Conservation (phyloP, 495 filamentous ascomycete genomes). For the Neurospora sp. region DNA sequence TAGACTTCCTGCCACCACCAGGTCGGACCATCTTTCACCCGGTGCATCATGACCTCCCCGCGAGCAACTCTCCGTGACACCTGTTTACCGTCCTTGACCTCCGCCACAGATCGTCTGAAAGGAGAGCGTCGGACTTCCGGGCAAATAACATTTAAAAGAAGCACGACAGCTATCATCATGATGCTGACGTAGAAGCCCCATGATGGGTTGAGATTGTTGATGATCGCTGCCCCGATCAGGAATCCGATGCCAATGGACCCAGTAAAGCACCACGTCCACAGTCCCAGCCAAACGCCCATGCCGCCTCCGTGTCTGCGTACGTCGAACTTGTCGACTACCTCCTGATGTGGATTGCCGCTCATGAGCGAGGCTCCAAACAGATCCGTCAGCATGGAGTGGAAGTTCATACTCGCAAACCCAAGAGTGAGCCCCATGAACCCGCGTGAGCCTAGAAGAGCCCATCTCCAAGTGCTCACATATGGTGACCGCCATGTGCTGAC, state of each 20-base stretch:
- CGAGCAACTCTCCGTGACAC: conserved; percentile 51
- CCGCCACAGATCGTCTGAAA: conserved; percentile 54
- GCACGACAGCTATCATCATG: conserved; percentile 46
- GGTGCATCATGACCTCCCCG: conserved; percentile 67
- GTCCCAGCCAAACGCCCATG: conserved; percentile 65
- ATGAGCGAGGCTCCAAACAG: conserved; percentile 65
- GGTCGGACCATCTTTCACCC: conserved; percentile 52
- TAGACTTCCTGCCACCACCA: conserved; percentile 69
- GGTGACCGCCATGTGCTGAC: conserved; percentile 47
- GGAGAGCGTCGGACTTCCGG: conserved; percentile 56
- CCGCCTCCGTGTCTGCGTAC: conserved; percentile 62
- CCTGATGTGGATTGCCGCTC: conserved; percentile 60
- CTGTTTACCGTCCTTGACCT: conserved; percentile 45
- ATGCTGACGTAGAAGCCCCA: conserved; percentile 70
- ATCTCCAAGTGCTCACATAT: conserved; percentile 43
- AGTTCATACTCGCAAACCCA: conserved; percentile 69
- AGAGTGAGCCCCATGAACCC: conserved; percentile 54
- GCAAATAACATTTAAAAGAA: conserved; percentile 54
- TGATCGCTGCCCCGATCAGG: conserved; percentile 54
- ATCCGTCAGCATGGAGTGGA: conserved; percentile 57
- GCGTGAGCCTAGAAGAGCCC: conserved; percentile 51
- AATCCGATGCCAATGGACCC: conserved; percentile 61
- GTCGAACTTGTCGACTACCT: conserved; percentile 51
- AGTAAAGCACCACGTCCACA: conserved; percentile 66
- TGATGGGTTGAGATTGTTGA: conserved; percentile 46